A percentile compares a stretch with the other conserved stretches of the same genome.
These are phyloP conservation scores for Diddensiella transvaalensis DNA, from an alignment of 805 yeast genomes.

Conservation along the genomic window DNA sequence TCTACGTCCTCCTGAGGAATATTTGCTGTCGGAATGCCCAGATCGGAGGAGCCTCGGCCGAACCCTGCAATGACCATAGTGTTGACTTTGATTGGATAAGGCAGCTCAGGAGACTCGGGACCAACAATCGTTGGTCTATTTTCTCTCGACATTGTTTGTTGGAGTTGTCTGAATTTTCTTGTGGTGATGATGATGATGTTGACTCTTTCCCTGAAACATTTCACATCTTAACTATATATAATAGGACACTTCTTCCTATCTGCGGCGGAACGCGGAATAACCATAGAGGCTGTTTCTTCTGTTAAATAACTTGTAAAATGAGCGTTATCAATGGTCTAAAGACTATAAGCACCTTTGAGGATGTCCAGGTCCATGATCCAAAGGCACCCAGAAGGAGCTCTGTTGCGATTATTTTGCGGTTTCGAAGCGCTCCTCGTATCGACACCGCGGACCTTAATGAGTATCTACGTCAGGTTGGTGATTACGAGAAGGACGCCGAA, in stretches of 20 bases:
- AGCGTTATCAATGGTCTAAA: conserved; percentile 14
- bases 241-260: too few relatives aligned
- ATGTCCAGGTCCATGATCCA: conserved; percentile 12
- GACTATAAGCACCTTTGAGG: conserved; percentile 14
- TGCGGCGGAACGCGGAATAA: too few relatives aligned
- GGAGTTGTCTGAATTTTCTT: not conserved
- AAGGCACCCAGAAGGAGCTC: conserved; percentile 22
- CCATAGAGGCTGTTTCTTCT: too few relatives aligned
- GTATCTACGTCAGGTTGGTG: conserved; percentile 3
- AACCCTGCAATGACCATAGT: conserved; percentile 69
- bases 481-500: conserved; percentile 23
- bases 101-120: conserved; percentile 31
- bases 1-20: conserved; percentile 57
- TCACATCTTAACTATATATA: too few relatives aligned
- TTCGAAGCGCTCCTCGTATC: conserved; percentile 13
- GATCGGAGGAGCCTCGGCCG: conserved; percentile 91
- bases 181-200: too few relatives aligned
- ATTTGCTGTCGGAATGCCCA: conserved; percentile 96
- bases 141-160: conserved; percentile 8
- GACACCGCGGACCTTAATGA: not conserved
- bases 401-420: conserved; percentile 25
- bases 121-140: conserved; percentile 32
- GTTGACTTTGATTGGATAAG: conserved; percentile 35
- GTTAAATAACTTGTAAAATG: not conserved
- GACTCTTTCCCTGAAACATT: too few relatives aligned